Percentiles rank a stretch among this genome's conserved stretches.
phyloP scores from a whole-genome alignment of 129 eudicot genomes.

The Erigeron canadensis region DNA sequence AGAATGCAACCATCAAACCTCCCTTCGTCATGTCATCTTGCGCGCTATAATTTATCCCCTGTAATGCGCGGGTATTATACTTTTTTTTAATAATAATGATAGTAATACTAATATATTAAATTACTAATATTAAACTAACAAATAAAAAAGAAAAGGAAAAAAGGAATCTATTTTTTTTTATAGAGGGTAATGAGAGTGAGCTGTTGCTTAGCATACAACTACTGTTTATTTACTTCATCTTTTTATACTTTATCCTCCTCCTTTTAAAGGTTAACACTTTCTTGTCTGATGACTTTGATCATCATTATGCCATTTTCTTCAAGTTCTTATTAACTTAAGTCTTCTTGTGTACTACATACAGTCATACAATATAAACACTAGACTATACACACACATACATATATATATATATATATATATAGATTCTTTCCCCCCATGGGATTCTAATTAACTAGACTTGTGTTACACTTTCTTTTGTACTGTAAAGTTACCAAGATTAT shows the following conservation, averaged over 20 bases:
- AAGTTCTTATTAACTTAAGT: constrained; percentile 26
- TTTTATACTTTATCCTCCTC: constrained; percentile 77
- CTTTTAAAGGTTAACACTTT: constrained; percentile 69
- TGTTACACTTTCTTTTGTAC: constrained; percentile 63
- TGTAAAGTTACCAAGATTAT: constrained; percentile 67
- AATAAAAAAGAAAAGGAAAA: constrained; percentile 19
- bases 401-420: constrained; percentile 29
- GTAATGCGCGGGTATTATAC: no score
- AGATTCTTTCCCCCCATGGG: constrained; percentile 53
- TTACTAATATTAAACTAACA: no score
- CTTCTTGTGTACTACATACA: no score
- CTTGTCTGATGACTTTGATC: constrained; percentile 40
- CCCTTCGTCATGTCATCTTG: no score
- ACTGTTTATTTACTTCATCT: constrained; percentile 45
- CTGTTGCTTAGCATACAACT: constrained; percentile 67
- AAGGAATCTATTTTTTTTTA: constrained; percentile 78
- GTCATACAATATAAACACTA: no score
- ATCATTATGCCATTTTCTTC: constrained; percentile 20
- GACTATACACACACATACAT: no score
- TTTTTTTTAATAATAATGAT: no score
- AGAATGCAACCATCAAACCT: no score
- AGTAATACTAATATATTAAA: no score
- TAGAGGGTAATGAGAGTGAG: constrained; percentile 48
- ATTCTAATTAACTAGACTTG: constrained; percentile 13
- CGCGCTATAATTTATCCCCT: no score